A percentile compares a stretch with the other conserved stretches of the same genome.
These are phyloP conservation scores for Rhodosporidiobolus sp. DNA, from an alignment of 768 basidiomycete genomes.

Conservation along the genomic window DNA sequence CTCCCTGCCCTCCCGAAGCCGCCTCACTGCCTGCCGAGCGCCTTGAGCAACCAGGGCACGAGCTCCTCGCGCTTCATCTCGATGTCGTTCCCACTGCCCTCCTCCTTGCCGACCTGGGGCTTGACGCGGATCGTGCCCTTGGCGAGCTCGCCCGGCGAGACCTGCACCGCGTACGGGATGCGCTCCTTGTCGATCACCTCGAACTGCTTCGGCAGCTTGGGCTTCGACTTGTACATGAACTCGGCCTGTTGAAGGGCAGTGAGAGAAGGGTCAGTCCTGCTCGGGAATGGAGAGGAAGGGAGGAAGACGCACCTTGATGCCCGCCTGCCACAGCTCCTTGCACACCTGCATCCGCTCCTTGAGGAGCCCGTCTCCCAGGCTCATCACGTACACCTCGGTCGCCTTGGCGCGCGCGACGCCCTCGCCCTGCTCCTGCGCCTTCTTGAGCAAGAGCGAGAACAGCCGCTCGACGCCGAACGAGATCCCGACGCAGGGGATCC, in stretches of 20 bases:
- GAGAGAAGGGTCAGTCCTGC: neutral
- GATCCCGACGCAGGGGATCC: conserved; percentile 84
- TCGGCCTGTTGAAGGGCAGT: conserved; percentile 61
- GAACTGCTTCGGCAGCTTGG: conserved; percentile 81
- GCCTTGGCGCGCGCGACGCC: conserved; percentile 62
- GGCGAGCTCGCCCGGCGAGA: conserved; percentile 82
- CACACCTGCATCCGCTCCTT: conserved; percentile 78
- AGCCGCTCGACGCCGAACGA: conserved; percentile 90
- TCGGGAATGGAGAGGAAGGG: neutral
- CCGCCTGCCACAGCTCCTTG: conserved; percentile 73
- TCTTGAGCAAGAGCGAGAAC: conserved; percentile 84
- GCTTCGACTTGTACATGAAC: conserved; percentile 87
- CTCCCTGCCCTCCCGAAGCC: neutral
- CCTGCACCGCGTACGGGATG: conserved; percentile 85
- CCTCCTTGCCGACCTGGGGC: conserved; percentile 61
- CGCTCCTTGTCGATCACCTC: conserved; percentile 85
- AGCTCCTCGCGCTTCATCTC: conserved; percentile 37
- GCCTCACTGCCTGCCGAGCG: conserved; percentile 25
- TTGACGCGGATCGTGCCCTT: conserved; percentile 84
- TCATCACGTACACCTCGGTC: conserved; percentile 91
- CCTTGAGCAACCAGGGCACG: conserved; percentile 27
- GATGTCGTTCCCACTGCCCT: conserved; percentile 55
- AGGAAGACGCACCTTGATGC: conserved; percentile 68
- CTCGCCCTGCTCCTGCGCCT: conserved; percentile 57
- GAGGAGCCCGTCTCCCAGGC: conserved; percentile 81